Evolutionary conservation across 2,329 filamentous ascomycete genomes (phyloP), one percentile per base, ranked within the genome.

Genomic region (Blastomyces parvus): DNA sequence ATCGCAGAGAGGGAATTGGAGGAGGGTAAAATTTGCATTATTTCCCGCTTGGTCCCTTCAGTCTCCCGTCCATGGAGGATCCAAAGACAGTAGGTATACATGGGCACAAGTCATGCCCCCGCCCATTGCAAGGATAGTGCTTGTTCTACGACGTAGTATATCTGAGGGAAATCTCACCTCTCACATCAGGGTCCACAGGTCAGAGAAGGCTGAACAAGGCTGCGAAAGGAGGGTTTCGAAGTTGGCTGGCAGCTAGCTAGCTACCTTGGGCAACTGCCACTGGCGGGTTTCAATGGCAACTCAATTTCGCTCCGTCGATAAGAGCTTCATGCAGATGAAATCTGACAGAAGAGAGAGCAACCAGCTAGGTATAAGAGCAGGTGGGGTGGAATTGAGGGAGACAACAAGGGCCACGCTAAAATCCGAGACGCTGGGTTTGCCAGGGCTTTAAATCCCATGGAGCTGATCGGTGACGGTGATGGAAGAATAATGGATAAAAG

Each of bases 111-210:
- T 22, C 33, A 52, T 30, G 22, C 48, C 48, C 48, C 22, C 17
- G 13, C 38, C 38, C 17, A 11, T 38, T 22, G 55, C 33, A 42
- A 40, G 27, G n/a, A 40, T 57, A 30, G 22, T 59, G 22, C 38
- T 19, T 22, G 40, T 14, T 38, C 8, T 59, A 50, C 3, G 9
- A 27, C 22, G 53, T n/a, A 8, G 5, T 38, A 33, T 56, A 36
- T 52, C 42, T 60, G 42, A 60, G 59, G 44, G 27, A 60, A 44
- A 22, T 60, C 58, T 60, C 58, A 60, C 58, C 59, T 60, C 59
- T 60, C 25, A 60, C 59, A 60, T 22, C 27, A 36, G 19, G 46
- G 59, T 52, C 44, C 59, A 50, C 1, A 52, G 8, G 59, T 30
- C 27, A 42, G 27, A 60, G 25, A 48, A 36, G 44, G 33, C 53